Evolutionary conservation across 2,329 filamentous ascomycete species (phyloP).

Genomic region (Pestalotiopsis sp.): DNA sequence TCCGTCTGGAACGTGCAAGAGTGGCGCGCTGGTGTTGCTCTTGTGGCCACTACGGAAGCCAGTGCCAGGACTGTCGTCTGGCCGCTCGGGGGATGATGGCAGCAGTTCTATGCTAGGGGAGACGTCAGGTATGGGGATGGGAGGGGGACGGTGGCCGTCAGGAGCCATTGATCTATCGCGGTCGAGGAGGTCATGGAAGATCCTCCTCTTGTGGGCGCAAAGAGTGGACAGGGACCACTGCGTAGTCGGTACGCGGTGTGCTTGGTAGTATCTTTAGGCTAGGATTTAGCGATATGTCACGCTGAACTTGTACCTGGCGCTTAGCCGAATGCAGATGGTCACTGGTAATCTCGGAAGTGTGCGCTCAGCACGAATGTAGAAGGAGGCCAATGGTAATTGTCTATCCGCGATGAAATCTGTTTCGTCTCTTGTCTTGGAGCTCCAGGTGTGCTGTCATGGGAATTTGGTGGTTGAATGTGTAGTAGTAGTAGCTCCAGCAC

Average conservation of each 20-base stretch:
- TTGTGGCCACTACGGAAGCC: conserved; percentile 11
- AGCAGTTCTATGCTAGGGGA: conserved; percentile 30
- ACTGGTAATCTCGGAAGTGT: conserved; percentile 1
- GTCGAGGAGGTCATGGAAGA: conserved; percentile 6
- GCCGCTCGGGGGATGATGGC: conserved; percentile 20
- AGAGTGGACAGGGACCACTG: conserved; percentile 12
- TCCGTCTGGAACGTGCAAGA: conserved; percentile 21
- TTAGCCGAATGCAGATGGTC: conserved; percentile 27
- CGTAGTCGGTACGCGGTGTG: background rate
- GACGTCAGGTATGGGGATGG: conserved; percentile 31
- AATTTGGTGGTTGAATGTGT: background rate
- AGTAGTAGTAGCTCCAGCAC: background rate
- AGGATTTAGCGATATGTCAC: conserved; percentile 10
- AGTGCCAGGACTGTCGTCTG: background rate
- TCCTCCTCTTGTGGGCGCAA: background rate
- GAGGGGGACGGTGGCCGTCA: conserved; percentile 25
- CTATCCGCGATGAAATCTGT: background rate
- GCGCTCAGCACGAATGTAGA: conserved; percentile 12
- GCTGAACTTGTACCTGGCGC: conserved; percentile 23
- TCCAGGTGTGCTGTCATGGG: background rate
- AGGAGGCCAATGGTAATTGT: background rate
- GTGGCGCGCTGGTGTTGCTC: conserved; percentile 18
- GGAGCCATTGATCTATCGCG: conserved; percentile 25
- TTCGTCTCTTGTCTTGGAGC: background rate
- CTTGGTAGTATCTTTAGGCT: background rate